phyloP scores from a whole-genome alignment of 108 stramenopile genomes.

The Pseudonitzschia delicatissima region DNA sequence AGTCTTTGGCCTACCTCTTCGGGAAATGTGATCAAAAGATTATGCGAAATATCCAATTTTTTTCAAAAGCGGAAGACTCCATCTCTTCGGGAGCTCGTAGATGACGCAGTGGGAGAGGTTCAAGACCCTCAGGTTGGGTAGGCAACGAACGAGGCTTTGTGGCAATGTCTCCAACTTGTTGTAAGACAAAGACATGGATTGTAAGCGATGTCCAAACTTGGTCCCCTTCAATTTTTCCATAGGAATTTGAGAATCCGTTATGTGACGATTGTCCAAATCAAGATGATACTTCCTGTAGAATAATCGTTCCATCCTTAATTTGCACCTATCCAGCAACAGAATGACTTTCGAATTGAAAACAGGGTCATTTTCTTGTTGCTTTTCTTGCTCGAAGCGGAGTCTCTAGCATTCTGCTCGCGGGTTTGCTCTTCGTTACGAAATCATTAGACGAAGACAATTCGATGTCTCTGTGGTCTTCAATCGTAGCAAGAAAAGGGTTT shows the following conservation, averaged over 20 bases:
- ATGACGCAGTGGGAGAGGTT: conserved; percentile 46
- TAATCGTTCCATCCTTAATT: not conserved
- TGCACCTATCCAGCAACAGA: not conserved
- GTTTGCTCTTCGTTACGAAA: too few relatives aligned
- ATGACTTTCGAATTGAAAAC: not conserved
- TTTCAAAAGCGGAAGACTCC: conserved; percentile 45
- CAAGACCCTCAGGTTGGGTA: conserved; percentile 31
- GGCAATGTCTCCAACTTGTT: conserved; percentile 36
- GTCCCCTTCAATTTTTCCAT: conserved; percentile 37
- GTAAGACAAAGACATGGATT: conserved; percentile 46
- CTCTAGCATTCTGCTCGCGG: too few relatives aligned
- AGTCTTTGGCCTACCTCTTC: conserved; percentile 11
- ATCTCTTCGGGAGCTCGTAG: conserved; percentile 30
- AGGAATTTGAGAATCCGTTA: conserved; percentile 39
- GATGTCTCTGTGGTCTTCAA: too few relatives aligned
- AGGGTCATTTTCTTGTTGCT: not conserved
- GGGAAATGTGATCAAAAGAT: conserved; percentile 25
- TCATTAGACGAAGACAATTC: too few relatives aligned
- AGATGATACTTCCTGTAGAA: conserved; percentile 48
- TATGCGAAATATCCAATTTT: conserved; percentile 36
- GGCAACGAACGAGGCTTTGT: conserved; percentile 26
- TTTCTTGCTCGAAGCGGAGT: not conserved
- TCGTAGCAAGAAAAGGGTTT: too few relatives aligned
- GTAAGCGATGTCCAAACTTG: conserved; percentile 25
- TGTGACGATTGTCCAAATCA: conserved; percentile 37